These are phyloP conservation scores for Eugenia klotzschiana DNA, from an alignment of 441 rosid genomes.

Conservation along the genomic window DNA sequence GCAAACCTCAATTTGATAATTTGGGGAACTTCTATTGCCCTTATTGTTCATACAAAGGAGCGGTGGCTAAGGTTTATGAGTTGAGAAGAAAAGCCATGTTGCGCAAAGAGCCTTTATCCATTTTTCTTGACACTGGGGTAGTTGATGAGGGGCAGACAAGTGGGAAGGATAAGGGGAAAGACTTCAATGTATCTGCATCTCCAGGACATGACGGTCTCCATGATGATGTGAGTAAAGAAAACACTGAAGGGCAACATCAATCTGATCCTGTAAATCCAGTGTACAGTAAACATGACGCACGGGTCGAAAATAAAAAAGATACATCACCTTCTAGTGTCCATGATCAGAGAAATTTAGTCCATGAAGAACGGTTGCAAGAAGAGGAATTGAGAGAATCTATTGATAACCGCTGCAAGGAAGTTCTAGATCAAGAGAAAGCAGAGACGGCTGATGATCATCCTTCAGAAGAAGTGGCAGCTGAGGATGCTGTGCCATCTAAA, in stretches of 20 bases:
- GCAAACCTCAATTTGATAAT: conserved; percentile 21
- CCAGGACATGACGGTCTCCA: background rate
- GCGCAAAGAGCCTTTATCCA: conserved; percentile 14
- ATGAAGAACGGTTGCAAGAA: background rate
- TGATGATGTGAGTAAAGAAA: background rate
- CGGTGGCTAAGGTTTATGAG: conserved; percentile 6
- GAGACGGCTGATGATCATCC: background rate
- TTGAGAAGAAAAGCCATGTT: conserved; percentile 18
- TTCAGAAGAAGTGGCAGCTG: background rate
- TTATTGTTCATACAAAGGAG: conserved; percentile 41
- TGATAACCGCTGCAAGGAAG: background rate
- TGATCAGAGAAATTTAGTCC: background rate
- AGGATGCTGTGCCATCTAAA: background rate
- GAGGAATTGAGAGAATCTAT: background rate
- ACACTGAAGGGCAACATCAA: background rate
- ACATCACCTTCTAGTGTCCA: background rate
- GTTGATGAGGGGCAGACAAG: background rate
- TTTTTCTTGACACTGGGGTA: conserved; percentile 8
- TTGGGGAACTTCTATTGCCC: conserved; percentile 39
- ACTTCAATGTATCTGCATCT: background rate
- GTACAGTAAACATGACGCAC: background rate
- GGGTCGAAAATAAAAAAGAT: background rate
- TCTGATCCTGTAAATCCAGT: background rate
- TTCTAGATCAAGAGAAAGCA: background rate
- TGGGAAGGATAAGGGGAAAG: background rate